Percentiles rank a stretch among this genome's conserved stretches.
Evolutionary conservation across 2,329 filamentous ascomycete genomes (phyloP).

Genomic region (Phialophora macrospora): DNA sequence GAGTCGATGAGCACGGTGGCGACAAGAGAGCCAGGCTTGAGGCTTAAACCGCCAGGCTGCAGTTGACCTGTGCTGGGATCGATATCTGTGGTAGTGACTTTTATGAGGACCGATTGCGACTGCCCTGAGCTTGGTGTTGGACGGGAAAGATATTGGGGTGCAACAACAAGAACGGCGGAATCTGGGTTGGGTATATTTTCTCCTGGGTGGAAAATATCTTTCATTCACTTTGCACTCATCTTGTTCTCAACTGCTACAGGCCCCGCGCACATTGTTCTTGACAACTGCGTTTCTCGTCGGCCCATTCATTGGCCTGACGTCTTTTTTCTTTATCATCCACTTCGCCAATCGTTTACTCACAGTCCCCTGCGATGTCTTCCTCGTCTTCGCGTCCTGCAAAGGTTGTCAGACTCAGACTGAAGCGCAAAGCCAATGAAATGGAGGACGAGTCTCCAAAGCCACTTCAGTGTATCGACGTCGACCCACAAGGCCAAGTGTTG

Average conservation of each 20-base stretch:
- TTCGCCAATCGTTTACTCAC: not conserved
- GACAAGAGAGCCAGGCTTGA: conserved; percentile 32
- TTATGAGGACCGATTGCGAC: not conserved
- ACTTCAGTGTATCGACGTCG: not conserved
- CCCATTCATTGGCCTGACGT: not conserved
- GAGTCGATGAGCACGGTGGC: conserved; percentile 24
- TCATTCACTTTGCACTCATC: not conserved
- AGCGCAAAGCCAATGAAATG: not conserved
- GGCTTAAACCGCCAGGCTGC: not conserved
- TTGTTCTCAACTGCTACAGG: not conserved
- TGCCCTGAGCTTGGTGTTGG: not conserved
- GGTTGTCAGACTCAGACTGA: not conserved
- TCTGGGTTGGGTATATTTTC: not conserved
- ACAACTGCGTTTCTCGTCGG: not conserved
- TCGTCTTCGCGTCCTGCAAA: not conserved
- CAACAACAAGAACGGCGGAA: not conserved
- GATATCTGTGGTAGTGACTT: not conserved
- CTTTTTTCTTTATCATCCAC: not conserved
- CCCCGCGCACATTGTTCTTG: not conserved
- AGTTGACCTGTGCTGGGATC: not conserved
- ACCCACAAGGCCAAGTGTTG: not conserved
- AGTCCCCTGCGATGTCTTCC: not conserved
- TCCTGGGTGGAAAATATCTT: not conserved
- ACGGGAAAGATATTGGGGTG: not conserved
- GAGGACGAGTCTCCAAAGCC: not conserved